Conservation (phyloP, 192 early-diverging fungal species). For the Rhizophlyctis rosea region DNA sequence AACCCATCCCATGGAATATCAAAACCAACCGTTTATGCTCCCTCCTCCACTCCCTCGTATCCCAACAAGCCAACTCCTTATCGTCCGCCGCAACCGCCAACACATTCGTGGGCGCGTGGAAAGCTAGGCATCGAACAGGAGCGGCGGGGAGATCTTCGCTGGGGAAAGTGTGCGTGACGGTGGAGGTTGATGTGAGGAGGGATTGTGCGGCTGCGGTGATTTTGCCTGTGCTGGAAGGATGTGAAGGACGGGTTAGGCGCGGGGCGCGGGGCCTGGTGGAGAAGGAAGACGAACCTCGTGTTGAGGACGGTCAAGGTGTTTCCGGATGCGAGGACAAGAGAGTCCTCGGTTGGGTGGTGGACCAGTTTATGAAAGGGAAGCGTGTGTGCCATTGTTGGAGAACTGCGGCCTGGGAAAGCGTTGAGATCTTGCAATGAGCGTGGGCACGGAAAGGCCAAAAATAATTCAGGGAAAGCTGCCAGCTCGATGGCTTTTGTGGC, state of each 20-base stretch:
- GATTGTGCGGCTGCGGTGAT: conserved; percentile 9
- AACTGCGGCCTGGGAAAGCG: too few species aligned
- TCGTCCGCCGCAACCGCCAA: conserved; percentile 19
- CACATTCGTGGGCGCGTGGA: conserved; percentile 4
- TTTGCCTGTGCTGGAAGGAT: conserved; percentile 16
- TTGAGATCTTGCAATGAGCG: too few species aligned
- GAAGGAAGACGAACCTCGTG: not conserved
- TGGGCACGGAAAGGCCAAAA: too few species aligned
- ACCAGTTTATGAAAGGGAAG: conserved; percentile 13
- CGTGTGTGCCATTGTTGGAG: not conserved
- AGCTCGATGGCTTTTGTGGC: too few species aligned
- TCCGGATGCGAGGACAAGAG: conserved; percentile 11
- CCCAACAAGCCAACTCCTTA: conserved; percentile 19
- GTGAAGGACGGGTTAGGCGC: not conserved
- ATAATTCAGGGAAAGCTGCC: too few species aligned
- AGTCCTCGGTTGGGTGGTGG: not conserved
- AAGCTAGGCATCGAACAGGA: conserved; percentile 6
- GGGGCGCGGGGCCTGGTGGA: not conserved
- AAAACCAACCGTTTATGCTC: conserved; percentile 11
- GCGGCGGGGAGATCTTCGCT: conserved; percentile 1
- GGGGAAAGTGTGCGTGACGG: not conserved
- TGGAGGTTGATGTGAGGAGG: not conserved
- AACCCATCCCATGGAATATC: not conserved
- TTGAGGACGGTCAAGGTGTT: conserved; percentile 1
- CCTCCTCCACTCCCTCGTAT: conserved; percentile 5